Percentiles rank a stretch among this genome's conserved stretches.
phyloP scores from a whole-genome alignment of 257 asterid species.

The Nicotiana noctiflora region DNA sequence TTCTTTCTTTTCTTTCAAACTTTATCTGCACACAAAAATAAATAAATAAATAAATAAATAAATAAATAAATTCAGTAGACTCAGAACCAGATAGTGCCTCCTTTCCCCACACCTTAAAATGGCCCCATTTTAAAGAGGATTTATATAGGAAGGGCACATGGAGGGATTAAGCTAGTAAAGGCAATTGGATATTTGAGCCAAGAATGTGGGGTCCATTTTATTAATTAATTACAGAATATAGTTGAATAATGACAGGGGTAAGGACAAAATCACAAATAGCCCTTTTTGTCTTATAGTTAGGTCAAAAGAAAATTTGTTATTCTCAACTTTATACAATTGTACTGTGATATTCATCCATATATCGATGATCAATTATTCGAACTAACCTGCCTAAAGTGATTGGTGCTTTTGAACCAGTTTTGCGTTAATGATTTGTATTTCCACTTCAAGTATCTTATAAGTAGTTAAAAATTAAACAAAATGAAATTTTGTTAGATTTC shows the following conservation, averaged over 20 bases:
- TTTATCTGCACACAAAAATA: constrained; percentile 23
- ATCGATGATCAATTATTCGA: neutral
- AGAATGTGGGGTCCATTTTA: constrained; percentile 15
- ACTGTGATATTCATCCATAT: neutral
- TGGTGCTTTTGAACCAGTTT: neutral
- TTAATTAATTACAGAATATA: neutral
- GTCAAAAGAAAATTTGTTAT: neutral
- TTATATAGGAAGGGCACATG: constrained; percentile 41
- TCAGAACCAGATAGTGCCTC: constrained; percentile 16
- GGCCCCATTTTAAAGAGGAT: constrained; percentile 39
- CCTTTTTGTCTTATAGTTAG: constrained; percentile 3
- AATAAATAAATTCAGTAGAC: too few species aligned
- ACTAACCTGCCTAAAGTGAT: neutral
- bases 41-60: too few species aligned
- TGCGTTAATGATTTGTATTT: neutral
- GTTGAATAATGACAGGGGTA: constrained; percentile 21
- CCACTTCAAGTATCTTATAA: neutral
- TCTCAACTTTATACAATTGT: neutral
- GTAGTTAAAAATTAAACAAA: too few species aligned
- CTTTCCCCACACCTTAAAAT: constrained; percentile 7
- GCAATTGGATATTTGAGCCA: constrained; percentile 24
- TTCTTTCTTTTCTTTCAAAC: constrained; percentile 4
- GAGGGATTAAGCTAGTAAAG: constrained; percentile 26
- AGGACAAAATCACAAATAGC: constrained; percentile 7
- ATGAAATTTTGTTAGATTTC: too few species aligned